phyloP scores from a whole-genome alignment of 768 basidiomycete species.

The Lentinula lateritia region DNA sequence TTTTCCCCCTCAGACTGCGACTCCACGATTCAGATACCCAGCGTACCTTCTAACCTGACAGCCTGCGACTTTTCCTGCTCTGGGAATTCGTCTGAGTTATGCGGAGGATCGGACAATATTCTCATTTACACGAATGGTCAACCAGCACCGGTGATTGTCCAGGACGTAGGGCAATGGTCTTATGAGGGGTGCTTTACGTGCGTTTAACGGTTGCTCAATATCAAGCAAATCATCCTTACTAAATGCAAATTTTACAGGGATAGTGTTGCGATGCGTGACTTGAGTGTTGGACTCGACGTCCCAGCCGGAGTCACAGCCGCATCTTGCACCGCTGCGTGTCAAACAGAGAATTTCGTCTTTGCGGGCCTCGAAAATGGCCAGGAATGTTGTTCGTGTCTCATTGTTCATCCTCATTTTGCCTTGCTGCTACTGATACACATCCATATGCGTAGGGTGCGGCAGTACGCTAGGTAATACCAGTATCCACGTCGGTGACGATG shows the following conservation, averaged over 20 bases:
- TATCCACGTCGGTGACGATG: conserved; percentile 31
- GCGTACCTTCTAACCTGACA: conserved; percentile 32
- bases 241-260: conserved; percentile 21
- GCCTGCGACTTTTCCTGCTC: conserved; percentile 51
- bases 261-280: conserved; percentile 24
- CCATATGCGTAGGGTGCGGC: conserved; percentile 29
- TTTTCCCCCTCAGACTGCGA: conserved; percentile 46
- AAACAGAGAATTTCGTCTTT: conserved; percentile 30
- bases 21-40: conserved; percentile 45
- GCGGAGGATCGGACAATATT: conserved; percentile 47
- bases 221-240: neutral
- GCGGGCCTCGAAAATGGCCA: conserved; percentile 43
- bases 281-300: conserved; percentile 30
- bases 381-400: conserved; percentile 40
- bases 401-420: neutral
- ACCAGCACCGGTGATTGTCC: conserved; percentile 42
- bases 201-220: conserved; percentile 9
- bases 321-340: conserved; percentile 44
- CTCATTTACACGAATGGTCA: conserved; percentile 53
- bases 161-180: conserved; percentile 45
- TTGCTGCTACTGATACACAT: neutral
- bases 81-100: conserved; percentile 48
- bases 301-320: conserved; percentile 41
- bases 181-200: conserved; percentile 65
- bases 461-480: conserved; percentile 26